These are phyloP conservation scores for Diversispora epigaea DNA, from an alignment of 192 early-diverging fungal species.

Conservation along the genomic window DNA sequence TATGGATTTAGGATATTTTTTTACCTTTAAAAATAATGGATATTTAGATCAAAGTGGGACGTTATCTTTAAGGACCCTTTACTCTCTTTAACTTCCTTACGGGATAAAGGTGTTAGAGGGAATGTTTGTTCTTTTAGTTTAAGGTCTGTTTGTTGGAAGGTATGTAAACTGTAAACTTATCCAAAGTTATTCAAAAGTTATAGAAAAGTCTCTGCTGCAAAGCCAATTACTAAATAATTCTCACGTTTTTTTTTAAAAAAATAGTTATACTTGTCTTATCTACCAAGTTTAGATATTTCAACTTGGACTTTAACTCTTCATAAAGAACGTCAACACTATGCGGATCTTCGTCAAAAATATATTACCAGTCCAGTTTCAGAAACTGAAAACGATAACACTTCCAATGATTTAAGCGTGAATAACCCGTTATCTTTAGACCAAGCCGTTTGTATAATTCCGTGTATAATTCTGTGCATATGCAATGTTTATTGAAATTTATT, in stretches of 20 bases:
- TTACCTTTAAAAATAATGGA: neutral
- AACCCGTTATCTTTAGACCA: slow-evolving; percentile 87
- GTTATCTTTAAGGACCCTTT: slow-evolving; percentile 53
- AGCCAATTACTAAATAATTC: neutral
- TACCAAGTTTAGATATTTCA: slow-evolving; percentile 51
- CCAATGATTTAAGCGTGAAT: slow-evolving; percentile 66
- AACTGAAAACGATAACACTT: slow-evolving; percentile 43
- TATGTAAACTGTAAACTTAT: slow-evolving; percentile 25
- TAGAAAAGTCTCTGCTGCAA: too few relatives aligned
- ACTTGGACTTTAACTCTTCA: slow-evolving; percentile 60
- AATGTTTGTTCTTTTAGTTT: slow-evolving; percentile 52
- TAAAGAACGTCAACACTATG: slow-evolving; percentile 68
- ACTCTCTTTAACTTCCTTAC: slow-evolving; percentile 44
- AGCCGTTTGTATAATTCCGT: slow-evolving; percentile 31
- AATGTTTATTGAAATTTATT: neutral
- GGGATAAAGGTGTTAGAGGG: slow-evolving; percentile 46
- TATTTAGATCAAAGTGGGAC: slow-evolving; percentile 47
- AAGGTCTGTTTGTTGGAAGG: slow-evolving; percentile 63
- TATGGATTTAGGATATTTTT: neutral
- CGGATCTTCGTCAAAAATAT: slow-evolving; percentile 63
- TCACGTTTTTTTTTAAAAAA: neutral
- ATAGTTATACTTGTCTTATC: slow-evolving; percentile 53
- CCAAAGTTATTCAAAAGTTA: neutral
- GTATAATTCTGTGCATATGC: too few relatives aligned
- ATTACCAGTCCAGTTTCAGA: slow-evolving; percentile 60